These are phyloP conservation scores for Pharnaceum exiguum DNA, from an alignment of 148 eudicot species.

Conservation along the genomic window DNA sequence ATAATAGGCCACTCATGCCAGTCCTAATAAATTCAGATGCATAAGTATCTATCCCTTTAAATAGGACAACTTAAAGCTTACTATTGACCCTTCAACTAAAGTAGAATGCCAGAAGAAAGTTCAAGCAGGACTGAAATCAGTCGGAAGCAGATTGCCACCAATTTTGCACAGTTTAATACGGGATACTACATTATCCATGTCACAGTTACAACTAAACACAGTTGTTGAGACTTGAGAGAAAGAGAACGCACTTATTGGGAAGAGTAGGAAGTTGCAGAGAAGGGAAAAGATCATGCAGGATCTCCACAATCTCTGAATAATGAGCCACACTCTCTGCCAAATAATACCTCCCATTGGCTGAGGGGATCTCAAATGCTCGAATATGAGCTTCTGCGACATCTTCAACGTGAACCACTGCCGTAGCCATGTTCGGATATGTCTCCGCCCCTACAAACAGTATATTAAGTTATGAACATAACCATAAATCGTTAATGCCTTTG, in stretches of 20 bases:
- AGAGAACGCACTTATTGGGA: slow-evolving; percentile 43
- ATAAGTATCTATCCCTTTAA: too few species aligned
- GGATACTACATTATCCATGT: too few species aligned
- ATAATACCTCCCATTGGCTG: slow-evolving; percentile 46
- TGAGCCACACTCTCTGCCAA: slow-evolving; percentile 45
- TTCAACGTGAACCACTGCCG: slow-evolving; percentile 49
- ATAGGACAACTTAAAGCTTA: too few species aligned
- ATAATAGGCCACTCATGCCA: neutral
- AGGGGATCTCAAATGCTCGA: slow-evolving; percentile 47
- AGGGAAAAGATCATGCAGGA: slow-evolving; percentile 50
- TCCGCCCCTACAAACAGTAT: slow-evolving; percentile 31
- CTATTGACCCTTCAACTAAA: too few species aligned
- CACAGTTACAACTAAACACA: neutral
- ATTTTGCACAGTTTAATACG: too few species aligned
- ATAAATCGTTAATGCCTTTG: too few species aligned
- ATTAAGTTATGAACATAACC: slow-evolving; percentile 10
- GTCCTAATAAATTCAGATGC: neutral
- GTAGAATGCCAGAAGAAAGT: too few species aligned
- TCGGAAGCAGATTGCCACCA: too few species aligned
- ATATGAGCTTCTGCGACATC: slow-evolving; percentile 61
- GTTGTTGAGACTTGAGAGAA: neutral
- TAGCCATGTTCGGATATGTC: slow-evolving; percentile 23
- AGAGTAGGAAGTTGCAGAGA: slow-evolving; percentile 25
- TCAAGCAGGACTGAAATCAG: too few species aligned
- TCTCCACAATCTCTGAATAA: slow-evolving; percentile 33